Conservation (phyloP, 1,284 basidiomycete genomes). For the Exsudoporus floridanus region DNA sequence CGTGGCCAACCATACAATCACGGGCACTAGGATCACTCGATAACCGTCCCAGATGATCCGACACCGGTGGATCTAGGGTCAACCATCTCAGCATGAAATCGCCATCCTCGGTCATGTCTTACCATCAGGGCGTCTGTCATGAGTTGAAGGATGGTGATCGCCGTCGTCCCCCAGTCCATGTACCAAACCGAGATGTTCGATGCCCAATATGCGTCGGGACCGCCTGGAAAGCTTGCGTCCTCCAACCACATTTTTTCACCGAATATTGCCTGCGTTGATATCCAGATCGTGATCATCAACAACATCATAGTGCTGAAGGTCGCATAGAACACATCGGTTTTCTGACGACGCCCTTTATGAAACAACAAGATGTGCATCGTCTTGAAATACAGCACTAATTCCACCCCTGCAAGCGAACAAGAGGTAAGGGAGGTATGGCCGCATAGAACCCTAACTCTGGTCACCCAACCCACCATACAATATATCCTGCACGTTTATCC, state of each 20-base stretch:
- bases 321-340: constrained; percentile 21
- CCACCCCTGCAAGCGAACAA: constrained; percentile 13
- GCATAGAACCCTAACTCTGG: no score
- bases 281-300: constrained; percentile 22
- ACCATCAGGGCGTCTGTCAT: constrained; percentile 33
- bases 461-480: constrained; percentile 22
- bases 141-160: constrained; percentile 21
- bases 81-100: not conserved
- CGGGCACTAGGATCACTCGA: constrained; percentile 19
- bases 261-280: constrained; percentile 27
- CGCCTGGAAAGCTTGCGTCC: constrained; percentile 12
- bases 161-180: constrained; percentile 23
- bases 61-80: constrained; percentile 25
- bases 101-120: not conserved
- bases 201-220: constrained; percentile 20
- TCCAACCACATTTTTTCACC: constrained; percentile 29
- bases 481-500: constrained; percentile 27
- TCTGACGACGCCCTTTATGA: not conserved
- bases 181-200: constrained; percentile 22
- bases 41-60: constrained; percentile 17
- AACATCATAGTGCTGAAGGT: constrained; percentile 29
- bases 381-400: constrained; percentile 26
- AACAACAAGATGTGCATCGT: constrained; percentile 23
- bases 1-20: constrained; percentile 24
- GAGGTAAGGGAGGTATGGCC: not conserved